These are phyloP conservation scores for Ceratobasidium papillatum DNA, from an alignment of 1,284 basidiomycete species.

Conservation along the genomic window DNA sequence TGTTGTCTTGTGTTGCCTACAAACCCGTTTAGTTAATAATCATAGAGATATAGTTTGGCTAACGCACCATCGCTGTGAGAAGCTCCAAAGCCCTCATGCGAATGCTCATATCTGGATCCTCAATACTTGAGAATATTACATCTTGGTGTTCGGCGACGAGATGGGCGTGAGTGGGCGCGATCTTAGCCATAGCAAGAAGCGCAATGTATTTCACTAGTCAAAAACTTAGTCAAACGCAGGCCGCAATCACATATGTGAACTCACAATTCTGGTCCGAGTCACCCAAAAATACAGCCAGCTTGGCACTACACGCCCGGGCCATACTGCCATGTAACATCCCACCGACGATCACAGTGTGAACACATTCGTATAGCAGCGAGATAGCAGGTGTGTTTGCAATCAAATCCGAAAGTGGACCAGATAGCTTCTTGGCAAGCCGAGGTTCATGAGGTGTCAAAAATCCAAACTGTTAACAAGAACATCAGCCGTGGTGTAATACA, in stretches of 20 bases:
- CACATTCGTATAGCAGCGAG: conserved; percentile 96
- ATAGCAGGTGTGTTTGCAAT: conserved; percentile 97
- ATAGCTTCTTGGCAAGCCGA: conserved; percentile 91
- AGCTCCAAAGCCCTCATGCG: conserved; percentile 95
- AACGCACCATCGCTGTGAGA: conserved; percentile 86
- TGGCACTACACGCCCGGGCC: conserved; percentile 90
- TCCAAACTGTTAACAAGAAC: conserved; percentile 72
- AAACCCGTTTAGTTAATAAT: conserved; percentile 33
- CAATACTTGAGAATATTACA: conserved; percentile 87
- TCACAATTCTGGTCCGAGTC: conserved; percentile 95
- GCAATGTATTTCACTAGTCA: conserved; percentile 93
- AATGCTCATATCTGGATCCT: conserved; percentile 95
- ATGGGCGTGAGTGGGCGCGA: conserved; percentile 91
- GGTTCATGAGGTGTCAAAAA: conserved; percentile 90
- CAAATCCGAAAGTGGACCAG: conserved; percentile 91
- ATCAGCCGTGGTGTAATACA: neutral
- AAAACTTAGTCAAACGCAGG: neutral
- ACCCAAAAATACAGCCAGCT: conserved; percentile 90
- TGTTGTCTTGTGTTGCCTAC: conserved; percentile 81
- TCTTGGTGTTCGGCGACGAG: conserved; percentile 93
- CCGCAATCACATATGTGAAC: conserved; percentile 42
- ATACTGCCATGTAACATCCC: conserved; percentile 90
- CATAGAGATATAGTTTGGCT: neutral
- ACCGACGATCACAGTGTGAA: conserved; percentile 96
- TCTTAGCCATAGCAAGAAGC: conserved; percentile 93